These are phyloP conservation scores for Beauveria rudraprayagi DNA, from an alignment of 2,329 filamentous ascomycete genomes.

Conservation along the genomic window DNA sequence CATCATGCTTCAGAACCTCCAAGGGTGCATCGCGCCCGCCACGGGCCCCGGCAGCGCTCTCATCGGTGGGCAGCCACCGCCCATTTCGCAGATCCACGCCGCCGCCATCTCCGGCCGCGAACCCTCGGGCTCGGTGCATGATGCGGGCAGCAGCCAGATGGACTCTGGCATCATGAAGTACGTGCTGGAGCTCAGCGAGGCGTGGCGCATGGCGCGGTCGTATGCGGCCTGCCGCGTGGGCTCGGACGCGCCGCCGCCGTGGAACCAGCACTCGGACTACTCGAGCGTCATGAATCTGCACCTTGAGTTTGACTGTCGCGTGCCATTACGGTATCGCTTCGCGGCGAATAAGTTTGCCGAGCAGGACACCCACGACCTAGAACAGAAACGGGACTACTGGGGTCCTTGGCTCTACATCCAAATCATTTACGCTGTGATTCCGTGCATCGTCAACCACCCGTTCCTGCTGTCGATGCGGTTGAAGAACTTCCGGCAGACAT, in stretches of 20 bases:
- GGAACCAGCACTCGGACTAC: conserved; percentile 45
- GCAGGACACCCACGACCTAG: conserved; percentile 31
- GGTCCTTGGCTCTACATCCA: conserved; percentile 44
- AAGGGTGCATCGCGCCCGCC: conserved; percentile 22
- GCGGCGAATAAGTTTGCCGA: conserved; percentile 39
- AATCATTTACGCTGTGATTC: conserved; percentile 43
- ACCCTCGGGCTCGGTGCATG: background rate
- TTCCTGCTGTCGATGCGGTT: conserved; percentile 44
- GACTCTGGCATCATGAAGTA: conserved; percentile 37
- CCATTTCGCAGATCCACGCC: conserved; percentile 10
- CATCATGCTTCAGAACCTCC: conserved; percentile 33
- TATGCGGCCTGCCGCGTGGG: conserved; percentile 39
- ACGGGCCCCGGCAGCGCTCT: conserved; percentile 4
- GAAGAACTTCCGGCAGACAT: conserved; percentile 41
- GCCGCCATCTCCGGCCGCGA: conserved; percentile 3
- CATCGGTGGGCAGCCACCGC: conserved; percentile 8
- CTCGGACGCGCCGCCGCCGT: conserved; percentile 28
- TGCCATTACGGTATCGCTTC: conserved; percentile 43
- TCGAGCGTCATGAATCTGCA: conserved; percentile 40
- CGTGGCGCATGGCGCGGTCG: conserved; percentile 37
- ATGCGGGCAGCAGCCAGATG: conserved; percentile 8
- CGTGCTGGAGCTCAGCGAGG: conserved; percentile 34
- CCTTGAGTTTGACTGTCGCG: conserved; percentile 43
- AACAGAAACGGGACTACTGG: conserved; percentile 42
- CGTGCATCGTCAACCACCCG: conserved; percentile 46